Evolutionary conservation across 805 yeast species (phyloP).

Genomic region (Cyberlindnera euphorbiiphila): DNA sequence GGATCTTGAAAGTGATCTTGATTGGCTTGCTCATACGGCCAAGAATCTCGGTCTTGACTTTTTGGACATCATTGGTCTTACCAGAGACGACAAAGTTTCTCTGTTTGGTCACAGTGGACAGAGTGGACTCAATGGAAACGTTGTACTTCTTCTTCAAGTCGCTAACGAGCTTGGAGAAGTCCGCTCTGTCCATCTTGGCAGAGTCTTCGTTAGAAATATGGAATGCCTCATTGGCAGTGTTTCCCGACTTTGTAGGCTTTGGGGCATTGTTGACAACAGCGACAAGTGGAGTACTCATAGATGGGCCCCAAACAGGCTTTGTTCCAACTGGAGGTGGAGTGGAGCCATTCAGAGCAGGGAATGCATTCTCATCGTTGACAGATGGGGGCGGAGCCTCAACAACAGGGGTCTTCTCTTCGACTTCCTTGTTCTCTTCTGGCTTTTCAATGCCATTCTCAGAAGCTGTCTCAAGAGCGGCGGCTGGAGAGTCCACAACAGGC

Average conservation of each 20-base stretch:
- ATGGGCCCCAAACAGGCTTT: constrained; percentile 13
- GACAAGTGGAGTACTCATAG: neutral
- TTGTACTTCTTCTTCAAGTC: constrained; percentile 55
- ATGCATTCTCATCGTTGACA: constrained; percentile 50
- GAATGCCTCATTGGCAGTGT: constrained; percentile 51
- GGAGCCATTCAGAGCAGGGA: constrained; percentile 68
- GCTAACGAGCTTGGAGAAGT: constrained; percentile 62
- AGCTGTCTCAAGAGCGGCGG: neutral
- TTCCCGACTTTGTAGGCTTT: constrained; percentile 20
- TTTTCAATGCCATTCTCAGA: neutral
- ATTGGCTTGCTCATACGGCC: constrained; percentile 77
- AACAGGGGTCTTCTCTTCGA: constrained; percentile 8
- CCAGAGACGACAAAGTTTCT: constrained; percentile 86
- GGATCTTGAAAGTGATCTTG: constrained; percentile 56
- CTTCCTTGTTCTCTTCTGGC: neutral
- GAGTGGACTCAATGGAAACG: constrained; percentile 78
- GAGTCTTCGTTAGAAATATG: constrained; percentile 69
- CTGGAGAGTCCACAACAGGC: constrained; percentile 2
- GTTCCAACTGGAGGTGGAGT: too few relatives aligned
- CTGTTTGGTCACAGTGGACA: constrained; percentile 67
- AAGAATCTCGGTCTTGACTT: constrained; percentile 72
- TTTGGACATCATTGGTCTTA: constrained; percentile 55
- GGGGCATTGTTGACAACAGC: constrained; percentile 24
- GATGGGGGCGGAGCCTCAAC: constrained; percentile 32
- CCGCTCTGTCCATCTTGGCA: constrained; percentile 56